Percentiles rank a stretch among this genome's conserved stretches.
These are phyloP conservation scores for Colletotrichum theobromicola DNA, from an alignment of 2,329 filamentous ascomycete species.

Conservation along the genomic window DNA sequence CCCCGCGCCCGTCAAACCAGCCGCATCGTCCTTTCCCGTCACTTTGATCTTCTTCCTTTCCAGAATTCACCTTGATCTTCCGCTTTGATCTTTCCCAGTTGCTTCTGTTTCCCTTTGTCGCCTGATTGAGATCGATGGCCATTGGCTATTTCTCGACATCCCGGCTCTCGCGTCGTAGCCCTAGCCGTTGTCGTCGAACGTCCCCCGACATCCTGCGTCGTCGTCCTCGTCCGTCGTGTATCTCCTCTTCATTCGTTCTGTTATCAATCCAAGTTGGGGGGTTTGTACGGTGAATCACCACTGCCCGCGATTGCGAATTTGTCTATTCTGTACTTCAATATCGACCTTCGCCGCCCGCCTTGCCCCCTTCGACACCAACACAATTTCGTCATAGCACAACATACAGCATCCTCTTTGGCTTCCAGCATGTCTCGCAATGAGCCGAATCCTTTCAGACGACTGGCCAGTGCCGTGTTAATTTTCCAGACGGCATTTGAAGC, in stretches of 20 bases:
- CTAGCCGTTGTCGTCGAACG: neutral
- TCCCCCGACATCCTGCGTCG: neutral
- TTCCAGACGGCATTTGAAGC: neutral
- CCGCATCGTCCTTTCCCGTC: neutral
- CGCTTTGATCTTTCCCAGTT: neutral
- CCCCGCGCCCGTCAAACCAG: neutral
- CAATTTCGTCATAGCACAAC: neutral
- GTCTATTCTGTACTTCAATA: neutral
- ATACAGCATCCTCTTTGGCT: neutral
- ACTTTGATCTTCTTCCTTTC: neutral
- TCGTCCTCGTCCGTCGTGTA: neutral
- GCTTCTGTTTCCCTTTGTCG: neutral
- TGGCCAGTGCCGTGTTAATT: neutral
- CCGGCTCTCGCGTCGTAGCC: neutral
- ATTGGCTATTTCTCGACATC: neutral
- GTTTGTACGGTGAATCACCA: neutral
- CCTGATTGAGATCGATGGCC: neutral
- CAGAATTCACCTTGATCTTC: neutral
- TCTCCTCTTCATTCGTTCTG: neutral
- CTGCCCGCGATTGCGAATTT: neutral
- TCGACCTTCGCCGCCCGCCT: neutral
- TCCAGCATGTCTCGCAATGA: neutral
- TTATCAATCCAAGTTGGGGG: neutral
- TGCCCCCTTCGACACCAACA: neutral
- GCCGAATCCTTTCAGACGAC: too few species aligned